These are phyloP conservation scores for Globisporangium cylindrosporum DNA, from an alignment of 352 stramenopile genomes.

Conservation along the genomic window DNA sequence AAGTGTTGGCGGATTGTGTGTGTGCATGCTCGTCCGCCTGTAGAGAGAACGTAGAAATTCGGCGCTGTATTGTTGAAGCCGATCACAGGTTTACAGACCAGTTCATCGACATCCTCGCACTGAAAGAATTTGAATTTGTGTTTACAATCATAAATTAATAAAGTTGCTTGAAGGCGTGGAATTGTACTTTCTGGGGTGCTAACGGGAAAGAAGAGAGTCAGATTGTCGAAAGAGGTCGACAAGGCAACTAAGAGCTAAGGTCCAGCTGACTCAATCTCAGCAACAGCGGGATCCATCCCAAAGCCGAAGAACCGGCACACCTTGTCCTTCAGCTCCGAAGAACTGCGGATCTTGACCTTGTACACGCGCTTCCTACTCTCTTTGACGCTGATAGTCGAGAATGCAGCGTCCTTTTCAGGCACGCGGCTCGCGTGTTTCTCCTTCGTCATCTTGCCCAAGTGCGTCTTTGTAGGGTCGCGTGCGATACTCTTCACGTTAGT, in stretches of 20 bases:
- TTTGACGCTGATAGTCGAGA: constrained; percentile 2
- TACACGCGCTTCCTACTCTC: not conserved
- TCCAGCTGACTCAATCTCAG: not conserved
- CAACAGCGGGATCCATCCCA: not conserved
- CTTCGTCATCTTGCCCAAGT: not conserved
- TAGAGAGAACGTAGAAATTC: too few relatives aligned
- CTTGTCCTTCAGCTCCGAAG: constrained; percentile 1
- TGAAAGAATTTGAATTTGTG: too few relatives aligned
- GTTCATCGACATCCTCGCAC: too few relatives aligned
- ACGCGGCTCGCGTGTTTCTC: not conserved
- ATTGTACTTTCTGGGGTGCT: too few relatives aligned
- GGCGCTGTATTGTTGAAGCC: too few relatives aligned
- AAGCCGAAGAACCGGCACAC: constrained; percentile 6
- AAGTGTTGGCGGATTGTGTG: too few relatives aligned
- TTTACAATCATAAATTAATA: too few relatives aligned
- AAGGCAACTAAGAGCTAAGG: not conserved
- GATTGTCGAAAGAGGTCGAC: not conserved
- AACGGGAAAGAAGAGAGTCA: not conserved
- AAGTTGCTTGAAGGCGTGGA: too few relatives aligned
- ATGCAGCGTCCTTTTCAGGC: not conserved
- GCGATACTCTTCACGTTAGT: not conserved
- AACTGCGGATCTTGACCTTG: constrained; percentile 11
- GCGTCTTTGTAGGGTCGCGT: not conserved
- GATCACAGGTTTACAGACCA: too few relatives aligned
- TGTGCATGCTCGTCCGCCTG: too few relatives aligned